These are phyloP conservation scores for Pochonia chlamydosporia DNA, from an alignment of 2,329 filamentous ascomycete species.

Conservation along the genomic window DNA sequence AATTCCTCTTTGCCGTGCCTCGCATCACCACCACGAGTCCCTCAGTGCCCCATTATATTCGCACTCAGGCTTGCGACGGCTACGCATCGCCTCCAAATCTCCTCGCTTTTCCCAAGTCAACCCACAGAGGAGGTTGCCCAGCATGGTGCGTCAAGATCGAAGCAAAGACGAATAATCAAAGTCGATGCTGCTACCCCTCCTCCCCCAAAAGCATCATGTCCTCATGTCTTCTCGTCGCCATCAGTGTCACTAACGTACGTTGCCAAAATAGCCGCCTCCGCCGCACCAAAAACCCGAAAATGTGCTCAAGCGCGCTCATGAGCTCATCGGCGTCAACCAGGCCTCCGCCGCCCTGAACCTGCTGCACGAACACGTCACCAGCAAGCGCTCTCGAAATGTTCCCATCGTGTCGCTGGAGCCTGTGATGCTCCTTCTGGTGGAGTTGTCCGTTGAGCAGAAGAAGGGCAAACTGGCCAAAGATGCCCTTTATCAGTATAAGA, in stretches of 20 bases:
- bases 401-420: conserved; percentile 95
- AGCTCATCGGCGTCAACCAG: conserved; percentile 97
- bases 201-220: conserved; percentile 16
- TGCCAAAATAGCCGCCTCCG: conserved; percentile 71
- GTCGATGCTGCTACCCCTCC: conserved; percentile 18
- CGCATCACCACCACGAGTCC: conserved; percentile 33
- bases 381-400: conserved; percentile 94
- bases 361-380: conserved; percentile 98
- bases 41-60: conserved; percentile 29
- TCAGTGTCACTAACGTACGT: conserved; percentile 1
- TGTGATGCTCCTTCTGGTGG: conserved; percentile 96
- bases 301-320: conserved; percentile 95
- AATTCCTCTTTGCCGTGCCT: conserved; percentile 30
- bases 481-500: conserved; percentile 99
- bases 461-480: conserved; percentile 99
- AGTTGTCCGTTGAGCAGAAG: conserved; percentile 92
- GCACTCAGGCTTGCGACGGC: conserved; percentile 33
- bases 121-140: conserved; percentile 46
- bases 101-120: conserved; percentile 29
- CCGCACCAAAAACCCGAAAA: conserved; percentile 98
- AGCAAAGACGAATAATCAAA: conserved; percentile 12
- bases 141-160: conserved; percentile 34
- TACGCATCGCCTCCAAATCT: conserved; percentile 30
- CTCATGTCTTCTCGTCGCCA: neutral
- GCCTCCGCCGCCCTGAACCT: conserved; percentile 85